Percentiles rank a stretch among this genome's conserved stretches.
These are phyloP conservation scores for Amanita exitialis DNA, from an alignment of 768 basidiomycete species.

Conservation along the genomic window DNA sequence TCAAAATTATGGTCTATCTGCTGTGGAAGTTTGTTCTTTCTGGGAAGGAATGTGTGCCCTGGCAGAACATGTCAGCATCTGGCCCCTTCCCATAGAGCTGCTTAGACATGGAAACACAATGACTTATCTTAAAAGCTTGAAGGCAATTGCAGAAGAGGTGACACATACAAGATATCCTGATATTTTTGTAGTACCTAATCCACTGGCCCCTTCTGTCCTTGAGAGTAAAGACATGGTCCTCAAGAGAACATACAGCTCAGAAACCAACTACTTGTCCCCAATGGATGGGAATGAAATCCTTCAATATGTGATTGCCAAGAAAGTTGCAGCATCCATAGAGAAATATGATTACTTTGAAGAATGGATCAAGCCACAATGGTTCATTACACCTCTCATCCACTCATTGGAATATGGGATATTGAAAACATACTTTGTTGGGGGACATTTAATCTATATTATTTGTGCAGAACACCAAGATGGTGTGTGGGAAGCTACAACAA, in stretches of 20 bases:
- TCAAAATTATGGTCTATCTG: not conserved
- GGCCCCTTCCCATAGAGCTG: not conserved
- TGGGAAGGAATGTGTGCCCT: not conserved
- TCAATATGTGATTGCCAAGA: not conserved
- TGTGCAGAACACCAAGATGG: not conserved
- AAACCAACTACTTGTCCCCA: not conserved
- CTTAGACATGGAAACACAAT: not conserved
- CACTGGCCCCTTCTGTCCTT: not conserved
- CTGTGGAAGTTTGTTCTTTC: not conserved
- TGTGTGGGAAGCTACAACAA: not conserved
- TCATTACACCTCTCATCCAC: not conserved
- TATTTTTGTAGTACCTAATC: not conserved
- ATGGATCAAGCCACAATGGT: not conserved
- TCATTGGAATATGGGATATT: not conserved
- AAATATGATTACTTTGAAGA: not conserved
- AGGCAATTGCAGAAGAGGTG: not conserved
- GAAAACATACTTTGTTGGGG: not conserved
- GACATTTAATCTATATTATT: not conserved
- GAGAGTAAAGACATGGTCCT: not conserved
- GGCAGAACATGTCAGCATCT: not conserved
- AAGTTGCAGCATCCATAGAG: not conserved
- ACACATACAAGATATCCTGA: not conserved
- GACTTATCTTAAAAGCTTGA: not conserved
- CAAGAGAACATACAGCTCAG: not conserved
- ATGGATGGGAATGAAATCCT: not conserved